These are phyloP conservation scores for Jaltomata sinuosa DNA, from an alignment of 257 asterid species.

Conservation along the genomic window DNA sequence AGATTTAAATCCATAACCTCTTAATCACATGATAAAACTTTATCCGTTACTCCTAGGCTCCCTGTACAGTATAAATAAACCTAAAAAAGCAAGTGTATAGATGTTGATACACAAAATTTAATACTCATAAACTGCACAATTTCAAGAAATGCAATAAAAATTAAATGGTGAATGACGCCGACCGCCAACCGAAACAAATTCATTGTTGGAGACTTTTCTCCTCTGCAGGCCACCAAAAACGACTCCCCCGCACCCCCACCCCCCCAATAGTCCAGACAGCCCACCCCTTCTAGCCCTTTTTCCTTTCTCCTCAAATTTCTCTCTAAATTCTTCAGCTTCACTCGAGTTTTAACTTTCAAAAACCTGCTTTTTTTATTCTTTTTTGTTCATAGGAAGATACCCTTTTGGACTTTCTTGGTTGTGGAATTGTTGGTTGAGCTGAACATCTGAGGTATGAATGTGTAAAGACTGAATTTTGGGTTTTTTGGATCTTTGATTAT, in stretches of 20 bases:
- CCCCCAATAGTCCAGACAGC: background rate
- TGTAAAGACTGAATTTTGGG: background rate
- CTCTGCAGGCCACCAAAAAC: conserved; percentile 1
- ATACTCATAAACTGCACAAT: background rate
- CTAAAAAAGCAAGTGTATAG: background rate
- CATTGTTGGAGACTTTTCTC: conserved; percentile 54
- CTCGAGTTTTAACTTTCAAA: background rate
- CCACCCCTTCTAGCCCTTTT: background rate
- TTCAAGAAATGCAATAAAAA: background rate
- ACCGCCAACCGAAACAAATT: conserved; percentile 71
- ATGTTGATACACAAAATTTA: background rate
- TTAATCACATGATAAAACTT: no score
- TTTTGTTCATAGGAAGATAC: background rate
- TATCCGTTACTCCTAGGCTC: no score
- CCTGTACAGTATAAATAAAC: no score
- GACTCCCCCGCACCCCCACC: background rate
- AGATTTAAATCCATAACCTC: no score
- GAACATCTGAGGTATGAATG: background rate
- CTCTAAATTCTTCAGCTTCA: background rate
- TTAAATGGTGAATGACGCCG: conserved; percentile 45
- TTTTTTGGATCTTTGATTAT: background rate
- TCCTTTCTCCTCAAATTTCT: background rate
- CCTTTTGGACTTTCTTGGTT: background rate
- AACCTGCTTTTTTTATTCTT: background rate
- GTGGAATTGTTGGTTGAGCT: background rate